phyloP scores from a whole-genome alignment of 306 rosid species.

The Arachis hypogaea region DNA sequence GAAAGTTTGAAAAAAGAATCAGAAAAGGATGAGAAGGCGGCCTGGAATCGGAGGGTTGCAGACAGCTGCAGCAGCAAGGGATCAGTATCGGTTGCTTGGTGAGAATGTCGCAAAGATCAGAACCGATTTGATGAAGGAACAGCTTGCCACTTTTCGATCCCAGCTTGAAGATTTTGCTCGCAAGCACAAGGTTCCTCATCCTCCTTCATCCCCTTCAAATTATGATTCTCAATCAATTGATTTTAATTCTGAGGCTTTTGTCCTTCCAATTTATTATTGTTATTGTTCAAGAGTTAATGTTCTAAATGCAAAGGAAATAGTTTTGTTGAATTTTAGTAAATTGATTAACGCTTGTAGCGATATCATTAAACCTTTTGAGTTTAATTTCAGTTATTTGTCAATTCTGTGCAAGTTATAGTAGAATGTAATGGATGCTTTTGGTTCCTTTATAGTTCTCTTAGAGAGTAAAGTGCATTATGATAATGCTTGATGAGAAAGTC shows the following conservation, averaged over 20 bases:
- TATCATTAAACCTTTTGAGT: neutral
- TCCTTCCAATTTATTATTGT: no score
- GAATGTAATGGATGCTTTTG: neutral
- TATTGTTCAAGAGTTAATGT: neutral
- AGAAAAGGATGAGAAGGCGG: conserved; percentile 68
- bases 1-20: neutral
- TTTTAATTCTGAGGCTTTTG: no score
- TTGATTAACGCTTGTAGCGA: conserved; percentile 25
- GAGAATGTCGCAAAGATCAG: conserved; percentile 94
- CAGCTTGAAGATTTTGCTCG: conserved; percentile 98
- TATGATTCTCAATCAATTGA: no score
- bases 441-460: neutral
- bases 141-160: conserved; percentile 83
- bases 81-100: conserved; percentile 80
- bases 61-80: conserved; percentile 87
- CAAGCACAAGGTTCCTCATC: conserved; percentile 72
- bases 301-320: neutral
- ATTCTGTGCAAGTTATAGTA: neutral
- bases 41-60: conserved; percentile 96
- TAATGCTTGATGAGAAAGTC: neutral
- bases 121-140: conserved; percentile 93
- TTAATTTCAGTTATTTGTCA: neutral
- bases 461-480: neutral
- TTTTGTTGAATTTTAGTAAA: conserved; percentile 15
- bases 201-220: neutral